Evolutionary conservation across 768 basidiomycete genomes (phyloP), one percentile per base, ranked within the genome.

Genomic region (Lactarius deliciosus): DNA sequence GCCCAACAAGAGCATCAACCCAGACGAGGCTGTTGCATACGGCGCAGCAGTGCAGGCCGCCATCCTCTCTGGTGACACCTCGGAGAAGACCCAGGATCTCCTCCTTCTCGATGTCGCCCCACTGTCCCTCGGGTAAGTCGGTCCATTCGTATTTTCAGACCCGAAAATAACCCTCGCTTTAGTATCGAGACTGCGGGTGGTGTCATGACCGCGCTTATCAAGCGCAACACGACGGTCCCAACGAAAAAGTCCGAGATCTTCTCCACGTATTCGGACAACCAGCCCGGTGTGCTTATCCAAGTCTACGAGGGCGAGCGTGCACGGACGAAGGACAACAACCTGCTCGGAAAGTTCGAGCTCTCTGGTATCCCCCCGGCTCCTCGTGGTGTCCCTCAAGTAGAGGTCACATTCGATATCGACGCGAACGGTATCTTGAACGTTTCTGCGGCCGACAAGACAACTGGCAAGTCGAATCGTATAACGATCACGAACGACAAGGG

Each of bases 1-100:
- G 82, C 96, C 94, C 74, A 95, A 94, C 85, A 97, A 96, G 86
- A 91, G 90, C 81, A 98, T 98, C 84, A 98, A 98, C 88, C 96
- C 96, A 61, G 96, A 98, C 71, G 96, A 98, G 81, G 96, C 96
- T 64, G 95, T 98, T 65, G 96, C 96, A 22, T 97, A 97, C 78
- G 96, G 96, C 83, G 96, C 96, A 64, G 96, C 96, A 66, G 95
- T 99, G 73, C 96, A 98, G 81, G 96, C 94, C 64, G 96, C 96
- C 73, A 96, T 98, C 74, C 89, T 98, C 64, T 93, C 96, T 32
- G 96, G 96, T 74, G 94, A 98, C 77, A 96, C 95, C 32, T 97
- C 96, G 1, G 96, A 97, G 81, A 95, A 95, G 83, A 98, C 95
- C 25, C 93, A 96, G 79, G 95, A 98, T 73, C 84, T 98, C 61